Evolutionary conservation across 78 protist genomes (phyloP).

Genomic region (Planoprotostelium fungivorum): DNA sequence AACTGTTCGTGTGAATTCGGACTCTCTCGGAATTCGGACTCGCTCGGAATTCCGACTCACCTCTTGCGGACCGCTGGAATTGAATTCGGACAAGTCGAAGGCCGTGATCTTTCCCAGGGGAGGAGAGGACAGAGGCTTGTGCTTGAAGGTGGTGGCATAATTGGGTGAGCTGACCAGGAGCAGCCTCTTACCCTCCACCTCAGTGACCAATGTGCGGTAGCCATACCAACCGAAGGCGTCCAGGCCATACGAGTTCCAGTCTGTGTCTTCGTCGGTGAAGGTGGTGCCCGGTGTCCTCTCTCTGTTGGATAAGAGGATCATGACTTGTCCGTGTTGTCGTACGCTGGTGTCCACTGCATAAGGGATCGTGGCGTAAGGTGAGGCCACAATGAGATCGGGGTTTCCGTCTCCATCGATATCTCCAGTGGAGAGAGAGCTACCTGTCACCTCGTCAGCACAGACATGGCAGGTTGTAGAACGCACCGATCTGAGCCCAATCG

Average conservation of each 20-base stretch:
- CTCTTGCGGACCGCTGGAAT: too few species aligned
- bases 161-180: background rate
- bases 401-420: background rate
- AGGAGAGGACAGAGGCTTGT: background rate
- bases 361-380: background rate
- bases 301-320: background rate
- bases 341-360: background rate
- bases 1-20: too few species aligned
- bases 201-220: background rate
- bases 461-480: background rate
- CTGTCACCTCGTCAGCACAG: too few species aligned
- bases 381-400: background rate
- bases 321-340: background rate
- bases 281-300: background rate
- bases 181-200: background rate
- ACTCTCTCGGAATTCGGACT: too few species aligned
- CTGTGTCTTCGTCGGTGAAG: background rate
- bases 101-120: background rate
- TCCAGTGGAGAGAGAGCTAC: background rate
- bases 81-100: background rate
- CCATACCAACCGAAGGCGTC: background rate
- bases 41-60: too few species aligned
- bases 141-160: background rate
- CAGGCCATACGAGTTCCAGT: background rate
- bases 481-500: background rate